Conservation (phyloP, 2,329 filamentous ascomycete genomes). For the Curvularia sp. region DNA sequence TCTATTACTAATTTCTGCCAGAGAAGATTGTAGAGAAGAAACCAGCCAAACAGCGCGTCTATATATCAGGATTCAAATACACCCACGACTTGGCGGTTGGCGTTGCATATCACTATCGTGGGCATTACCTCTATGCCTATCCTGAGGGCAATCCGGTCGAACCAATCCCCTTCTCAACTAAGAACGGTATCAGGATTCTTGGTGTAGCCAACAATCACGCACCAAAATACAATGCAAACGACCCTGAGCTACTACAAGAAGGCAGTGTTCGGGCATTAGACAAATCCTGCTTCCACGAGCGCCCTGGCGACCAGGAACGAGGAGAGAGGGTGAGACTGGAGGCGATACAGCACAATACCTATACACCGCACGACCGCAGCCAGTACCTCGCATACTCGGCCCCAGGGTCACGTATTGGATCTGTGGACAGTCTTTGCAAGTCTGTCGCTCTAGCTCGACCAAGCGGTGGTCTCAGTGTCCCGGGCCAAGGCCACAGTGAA, state of each 20-base stretch:
- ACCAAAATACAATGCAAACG: constrained; percentile 17
- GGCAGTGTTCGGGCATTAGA: constrained; percentile 21
- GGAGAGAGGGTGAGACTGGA: constrained; percentile 9
- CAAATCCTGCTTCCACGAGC: constrained; percentile 10
- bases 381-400: constrained; percentile 36
- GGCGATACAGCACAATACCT: constrained; percentile 6
- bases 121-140: constrained; percentile 38
- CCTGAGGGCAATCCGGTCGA: constrained; percentile 28
- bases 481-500: neutral
- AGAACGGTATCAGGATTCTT: constrained; percentile 27
- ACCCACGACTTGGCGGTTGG: constrained; percentile 30
- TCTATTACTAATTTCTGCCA: constrained; percentile 3
- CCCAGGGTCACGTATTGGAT: constrained; percentile 30
- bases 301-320: constrained; percentile 4
- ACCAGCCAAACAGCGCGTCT: constrained; percentile 25
- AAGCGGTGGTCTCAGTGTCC: neutral
- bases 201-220: constrained; percentile 16
- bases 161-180: constrained; percentile 29
- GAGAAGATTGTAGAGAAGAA: constrained; percentile 2
- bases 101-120: constrained; percentile 42
- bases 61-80: constrained; percentile 35
- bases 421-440: constrained; percentile 19
- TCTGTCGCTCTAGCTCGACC: constrained; percentile 6
- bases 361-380: constrained; percentile 31
- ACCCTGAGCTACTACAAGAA: constrained; percentile 16